Base-by-base conservation (phyloP, 768 basidiomycete genomes). In the Leccinum variicolor region DNA sequence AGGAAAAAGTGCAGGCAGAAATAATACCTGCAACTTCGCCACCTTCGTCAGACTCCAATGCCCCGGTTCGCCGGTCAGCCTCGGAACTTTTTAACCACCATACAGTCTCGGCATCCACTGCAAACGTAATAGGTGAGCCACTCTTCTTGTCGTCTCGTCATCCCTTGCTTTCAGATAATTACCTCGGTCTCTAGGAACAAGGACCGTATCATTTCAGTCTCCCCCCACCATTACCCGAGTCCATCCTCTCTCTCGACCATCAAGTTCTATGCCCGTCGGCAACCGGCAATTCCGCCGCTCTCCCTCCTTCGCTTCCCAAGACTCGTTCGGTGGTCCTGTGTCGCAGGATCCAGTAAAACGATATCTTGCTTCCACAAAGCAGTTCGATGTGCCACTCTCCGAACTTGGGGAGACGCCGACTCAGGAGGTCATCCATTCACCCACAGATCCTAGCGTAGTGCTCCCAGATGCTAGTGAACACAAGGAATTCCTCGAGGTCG, bases 271-370 rank as follows among this genome's bases (percentile, higher is more conserved):
- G 56, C 69, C 61, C 14, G 54, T 62, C 53, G 62, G 59, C 14
- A 65, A 64, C 19, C 62, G 59, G 25, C 61, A 57, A n/a, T 63
- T 56, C 50, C 66, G 50, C 48, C 69, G 77, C 25, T 76, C 76
- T n/a, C 72, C 71, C 21, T 75, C 76, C 6, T 65, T 64, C 36
- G 67, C 69, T 9, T 85, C 85, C 4, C 79, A 82, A 66, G 86
- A 88, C 67, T 89, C 87, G 2, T 87, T 89, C 58, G 84, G 78
- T 41, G 81, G 77, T 33, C 75, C 76, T 34, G 59, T 77, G n/a
- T 76, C 79, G 2, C 75, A 77, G 36, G 79, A 85, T 57, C 77
- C 76, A 9, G 77, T 78, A 28, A 74, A 77, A 53, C 70, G 67
- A 26, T 81, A 77, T 60, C 60, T 86, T 5, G 77, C 80, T 14